Evolutionary conservation across 2,329 filamentous ascomycete genomes (phyloP).

Genomic region (Tolypocladium tropicale): DNA sequence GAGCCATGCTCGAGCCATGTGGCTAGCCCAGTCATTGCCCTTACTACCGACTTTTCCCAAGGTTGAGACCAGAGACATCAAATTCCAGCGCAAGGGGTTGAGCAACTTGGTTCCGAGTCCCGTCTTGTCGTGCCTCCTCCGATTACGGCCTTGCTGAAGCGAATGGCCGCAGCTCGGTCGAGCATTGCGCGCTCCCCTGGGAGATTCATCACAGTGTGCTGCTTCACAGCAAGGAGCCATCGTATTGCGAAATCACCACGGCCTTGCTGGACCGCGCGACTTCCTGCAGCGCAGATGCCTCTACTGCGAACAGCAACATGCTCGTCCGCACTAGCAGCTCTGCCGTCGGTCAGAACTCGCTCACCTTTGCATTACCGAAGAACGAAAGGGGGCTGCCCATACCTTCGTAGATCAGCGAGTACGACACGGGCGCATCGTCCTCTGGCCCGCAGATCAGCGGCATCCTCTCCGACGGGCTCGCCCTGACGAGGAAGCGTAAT

Average conservation of each 20-base stretch:
- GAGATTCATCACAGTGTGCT: not conserved
- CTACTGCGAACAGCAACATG: slow-evolving; percentile 53
- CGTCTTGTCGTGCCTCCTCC: not conserved
- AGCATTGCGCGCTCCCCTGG: too few species aligned
- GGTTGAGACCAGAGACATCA: too few species aligned
- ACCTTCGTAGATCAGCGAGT: slow-evolving; percentile 66
- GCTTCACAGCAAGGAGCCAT: not conserved
- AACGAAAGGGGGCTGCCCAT: slow-evolving; percentile 12
- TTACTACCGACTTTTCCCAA: too few species aligned
- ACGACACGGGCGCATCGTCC: slow-evolving; percentile 58
- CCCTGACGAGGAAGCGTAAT: slow-evolving; percentile 51
- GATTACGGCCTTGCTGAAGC: not conserved
- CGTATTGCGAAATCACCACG: slow-evolving; percentile 43
- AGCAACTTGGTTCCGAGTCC: not conserved
- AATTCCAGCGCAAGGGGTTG: not conserved
- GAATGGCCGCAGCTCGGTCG: not conserved
- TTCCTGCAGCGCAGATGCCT: slow-evolving; percentile 53
- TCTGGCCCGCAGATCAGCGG: slow-evolving; percentile 47
- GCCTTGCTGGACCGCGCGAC: slow-evolving; percentile 52
- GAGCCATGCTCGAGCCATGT: not conserved
- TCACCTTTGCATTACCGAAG: not conserved
- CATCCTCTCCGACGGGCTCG: slow-evolving; percentile 22
- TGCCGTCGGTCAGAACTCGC: slow-evolving; percentile 21
- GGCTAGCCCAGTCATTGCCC: too few species aligned
- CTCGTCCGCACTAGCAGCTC: slow-evolving; percentile 58